These are phyloP conservation scores for Kwoniella sp. DNA, from an alignment of 768 basidiomycete genomes.

Conservation along the genomic window DNA sequence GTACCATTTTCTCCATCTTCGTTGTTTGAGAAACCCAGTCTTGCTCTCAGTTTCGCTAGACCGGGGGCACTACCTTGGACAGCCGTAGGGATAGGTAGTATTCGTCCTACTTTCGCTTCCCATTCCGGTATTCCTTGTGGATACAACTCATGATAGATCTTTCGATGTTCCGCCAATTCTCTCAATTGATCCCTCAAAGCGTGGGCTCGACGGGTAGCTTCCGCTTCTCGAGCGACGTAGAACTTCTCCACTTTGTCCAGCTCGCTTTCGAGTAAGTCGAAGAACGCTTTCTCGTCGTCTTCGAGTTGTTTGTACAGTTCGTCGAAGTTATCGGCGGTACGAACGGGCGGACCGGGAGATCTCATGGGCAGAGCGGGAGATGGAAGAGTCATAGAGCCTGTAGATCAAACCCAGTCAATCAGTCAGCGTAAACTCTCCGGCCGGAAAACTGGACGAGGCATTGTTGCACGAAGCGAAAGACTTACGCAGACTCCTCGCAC, in stretches of 20 bases:
- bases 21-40: background rate
- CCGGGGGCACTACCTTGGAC: slow-evolving; percentile 11
- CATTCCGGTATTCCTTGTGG: slow-evolving; percentile 45
- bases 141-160: slow-evolving; percentile 54
- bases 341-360: slow-evolving; percentile 22
- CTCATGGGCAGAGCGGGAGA: slow-evolving; percentile 10
- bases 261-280: slow-evolving; percentile 73
- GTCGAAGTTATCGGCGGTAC: slow-evolving; percentile 45
- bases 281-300: slow-evolving; percentile 69
- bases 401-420: background rate
- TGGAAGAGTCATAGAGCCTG: slow-evolving; percentile 40
- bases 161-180: slow-evolving; percentile 72
- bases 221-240: slow-evolving; percentile 70
- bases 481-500: slow-evolving; percentile 34
- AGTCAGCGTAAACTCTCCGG: background rate
- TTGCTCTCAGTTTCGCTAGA: slow-evolving; percentile 15
- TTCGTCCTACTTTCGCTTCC: slow-evolving; percentile 40
- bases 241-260: slow-evolving; percentile 84
- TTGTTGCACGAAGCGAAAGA: too few species aligned
- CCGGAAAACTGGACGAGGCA: too few species aligned
- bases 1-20: slow-evolving; percentile 4
- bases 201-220: slow-evolving; percentile 58
- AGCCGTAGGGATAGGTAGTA: slow-evolving; percentile 27
- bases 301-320: slow-evolving; percentile 63
- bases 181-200: slow-evolving; percentile 68